Percentiles rank a stretch among this genome's conserved stretches.
Conservation (phyloP, 2,329 filamentous ascomycete genomes). For the Colletotrichum navitas region DNA sequence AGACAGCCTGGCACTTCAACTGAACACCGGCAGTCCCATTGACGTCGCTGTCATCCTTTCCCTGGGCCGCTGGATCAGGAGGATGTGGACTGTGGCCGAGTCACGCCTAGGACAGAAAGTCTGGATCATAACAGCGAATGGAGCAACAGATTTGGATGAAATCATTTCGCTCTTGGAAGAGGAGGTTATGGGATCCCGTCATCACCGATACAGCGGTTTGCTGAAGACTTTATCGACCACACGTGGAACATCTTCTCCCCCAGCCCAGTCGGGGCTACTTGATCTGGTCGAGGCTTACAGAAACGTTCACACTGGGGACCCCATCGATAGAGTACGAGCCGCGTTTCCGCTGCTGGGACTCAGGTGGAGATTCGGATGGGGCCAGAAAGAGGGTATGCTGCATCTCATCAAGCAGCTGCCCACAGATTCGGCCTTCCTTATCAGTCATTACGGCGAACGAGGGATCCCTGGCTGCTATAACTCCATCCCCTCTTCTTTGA, state of each 20-base stretch:
- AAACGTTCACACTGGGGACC: too few relatives aligned
- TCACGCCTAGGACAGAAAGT: not conserved
- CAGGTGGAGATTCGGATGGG: not conserved
- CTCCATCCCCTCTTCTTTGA: not conserved
- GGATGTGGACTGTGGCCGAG: constrained; percentile 7
- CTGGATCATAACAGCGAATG: not conserved
- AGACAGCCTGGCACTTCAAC: not conserved
- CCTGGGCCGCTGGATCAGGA: constrained; percentile 2
- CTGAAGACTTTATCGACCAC: too few relatives aligned
- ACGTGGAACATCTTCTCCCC: too few relatives aligned
- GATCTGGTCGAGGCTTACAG: too few relatives aligned
- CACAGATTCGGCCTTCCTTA: too few relatives aligned
- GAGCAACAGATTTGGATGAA: not conserved
- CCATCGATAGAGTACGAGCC: too few relatives aligned
- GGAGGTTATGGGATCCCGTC: too few relatives aligned
- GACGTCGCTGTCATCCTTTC: not conserved
- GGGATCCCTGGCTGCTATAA: not conserved
- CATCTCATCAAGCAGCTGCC: not conserved
- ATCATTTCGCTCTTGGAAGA: not conserved
- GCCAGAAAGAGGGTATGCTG: not conserved
- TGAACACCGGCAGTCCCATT: not conserved
- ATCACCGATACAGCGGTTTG: too few relatives aligned
- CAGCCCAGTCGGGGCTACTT: too few relatives aligned
- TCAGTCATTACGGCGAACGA: too few relatives aligned
- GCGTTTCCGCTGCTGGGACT: not conserved